Evolutionary conservation across 495 filamentous ascomycete genomes (phyloP), one percentile per base, ranked within the genome.

Genomic region (Penicillium nucicola): DNA sequence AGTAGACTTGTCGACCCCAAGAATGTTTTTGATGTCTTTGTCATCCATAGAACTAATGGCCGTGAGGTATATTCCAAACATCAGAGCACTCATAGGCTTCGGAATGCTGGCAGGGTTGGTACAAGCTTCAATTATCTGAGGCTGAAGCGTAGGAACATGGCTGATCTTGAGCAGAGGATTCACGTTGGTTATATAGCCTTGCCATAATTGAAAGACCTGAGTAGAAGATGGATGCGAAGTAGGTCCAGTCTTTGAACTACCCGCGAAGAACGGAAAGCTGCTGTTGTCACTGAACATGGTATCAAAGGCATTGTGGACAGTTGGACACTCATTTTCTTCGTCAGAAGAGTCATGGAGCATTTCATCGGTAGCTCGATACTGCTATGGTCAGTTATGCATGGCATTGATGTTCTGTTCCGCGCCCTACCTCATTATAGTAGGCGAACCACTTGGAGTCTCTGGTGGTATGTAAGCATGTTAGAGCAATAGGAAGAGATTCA

Each of bases 51-150:
- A 84, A 0, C 78, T 84, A 12, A 85, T 77, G 0, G 84, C 78
- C 30, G 80, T 79, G 57, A 84, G 84, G 57, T 92, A 92, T 18
- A 92, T 84, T 6, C 81, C 69, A 47, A 92, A 92, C 66, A 90
- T 75, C 8, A 92, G 57, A 5, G 80, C 80, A 49, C 91, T 86
- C 1, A 70, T 71, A 6, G 64, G 70, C 17, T 69, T 74, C 1
- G 72, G 70, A n/a, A 81, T 60, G 7, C 52, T 60, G 2, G 45
- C 10, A 4, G 56, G n/a, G 20, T 66, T 45, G 14, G 43, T 42
- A 7, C 55, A 43, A 14, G 62, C 65, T 19, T 60, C 57, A 8
- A 70, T 50, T 10, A 73, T 57, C 4, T 56, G 58, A 20, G 18
- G 22, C 48, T 78, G 74, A 17, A 77, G 54, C 1, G 68, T 78